Evolutionary conservation across 1,284 basidiomycete genomes (phyloP).

Genomic region (Pterulicium gracile): DNA sequence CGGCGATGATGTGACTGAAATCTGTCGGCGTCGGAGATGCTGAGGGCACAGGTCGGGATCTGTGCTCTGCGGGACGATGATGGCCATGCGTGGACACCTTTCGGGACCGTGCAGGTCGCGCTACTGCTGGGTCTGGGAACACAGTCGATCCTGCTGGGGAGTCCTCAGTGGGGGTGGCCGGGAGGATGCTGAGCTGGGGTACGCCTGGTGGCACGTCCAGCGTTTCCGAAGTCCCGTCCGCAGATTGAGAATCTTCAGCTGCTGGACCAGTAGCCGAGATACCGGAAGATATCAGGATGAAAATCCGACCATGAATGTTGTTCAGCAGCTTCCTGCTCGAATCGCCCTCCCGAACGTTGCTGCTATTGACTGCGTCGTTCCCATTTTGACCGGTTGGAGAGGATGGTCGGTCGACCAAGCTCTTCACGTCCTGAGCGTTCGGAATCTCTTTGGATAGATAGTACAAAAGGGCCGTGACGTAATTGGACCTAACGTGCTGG

Average conservation of each 20-base stretch:
- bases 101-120: constrained; percentile 33
- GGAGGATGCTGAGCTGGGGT: constrained; percentile 21
- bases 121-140: constrained; percentile 19
- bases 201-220: constrained; percentile 17
- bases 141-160: constrained; percentile 11
- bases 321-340: constrained; percentile 61
- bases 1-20: constrained; percentile 62
- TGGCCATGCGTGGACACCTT: constrained; percentile 47
- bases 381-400: constrained; percentile 14
- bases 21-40: constrained; percentile 58
- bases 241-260: too few relatives aligned
- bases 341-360: constrained; percentile 32
- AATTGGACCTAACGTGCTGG: constrained; percentile 66
- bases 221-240: constrained; percentile 3
- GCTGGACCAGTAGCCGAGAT: constrained; percentile 19
- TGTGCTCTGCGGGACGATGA: constrained; percentile 38
- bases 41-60: constrained; percentile 30
- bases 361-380: neutral
- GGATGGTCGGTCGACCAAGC: constrained; percentile 33
- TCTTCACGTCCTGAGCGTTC: constrained; percentile 38
- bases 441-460: constrained; percentile 73
- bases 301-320: constrained; percentile 69
- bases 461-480: constrained; percentile 58
- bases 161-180: constrained; percentile 25
- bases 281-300: constrained; percentile 42